These are phyloP conservation scores for Penicillium subrubescens DNA, from an alignment of 495 filamentous ascomycete genomes.

Conservation along the genomic window DNA sequence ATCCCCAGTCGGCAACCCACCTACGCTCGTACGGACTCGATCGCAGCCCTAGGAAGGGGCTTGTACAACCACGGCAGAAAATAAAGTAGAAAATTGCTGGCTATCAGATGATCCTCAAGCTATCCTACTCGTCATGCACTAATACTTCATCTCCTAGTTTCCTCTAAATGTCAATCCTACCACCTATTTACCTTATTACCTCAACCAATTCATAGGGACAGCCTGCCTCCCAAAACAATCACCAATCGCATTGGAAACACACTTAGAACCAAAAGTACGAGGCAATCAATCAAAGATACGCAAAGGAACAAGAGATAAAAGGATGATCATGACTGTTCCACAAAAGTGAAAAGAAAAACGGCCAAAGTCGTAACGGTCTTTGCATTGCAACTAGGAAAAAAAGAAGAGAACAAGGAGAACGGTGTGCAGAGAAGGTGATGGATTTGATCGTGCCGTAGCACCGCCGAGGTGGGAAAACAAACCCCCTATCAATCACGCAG, in stretches of 20 bases:
- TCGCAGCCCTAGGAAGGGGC: neutral
- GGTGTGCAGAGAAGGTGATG: constrained; percentile 32
- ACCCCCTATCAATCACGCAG: constrained; percentile 28
- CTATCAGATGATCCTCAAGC: neutral
- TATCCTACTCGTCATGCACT: neutral
- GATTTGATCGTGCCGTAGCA: constrained; percentile 35
- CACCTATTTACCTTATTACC: neutral
- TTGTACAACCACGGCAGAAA: neutral
- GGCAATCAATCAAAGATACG: neutral
- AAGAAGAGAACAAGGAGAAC: constrained; percentile 23
- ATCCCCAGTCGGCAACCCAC: neutral
- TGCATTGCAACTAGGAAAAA: constrained; percentile 47
- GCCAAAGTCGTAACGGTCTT: constrained; percentile 45
- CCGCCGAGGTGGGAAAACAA: constrained; percentile 12
- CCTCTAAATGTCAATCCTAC: neutral
- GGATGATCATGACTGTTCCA: neutral
- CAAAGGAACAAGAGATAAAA: neutral
- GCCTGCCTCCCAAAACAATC: neutral
- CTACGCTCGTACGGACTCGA: constrained; percentile 1
- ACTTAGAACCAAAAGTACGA: neutral
- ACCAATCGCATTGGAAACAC: neutral
- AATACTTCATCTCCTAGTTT: neutral
- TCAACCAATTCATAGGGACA: neutral
- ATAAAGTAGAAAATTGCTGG: neutral
- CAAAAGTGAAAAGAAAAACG: constrained; percentile 13